Evolutionary conservation across 2,329 filamentous ascomycete genomes (phyloP).

Genomic region (Cladosporium sphaerospermum): DNA sequence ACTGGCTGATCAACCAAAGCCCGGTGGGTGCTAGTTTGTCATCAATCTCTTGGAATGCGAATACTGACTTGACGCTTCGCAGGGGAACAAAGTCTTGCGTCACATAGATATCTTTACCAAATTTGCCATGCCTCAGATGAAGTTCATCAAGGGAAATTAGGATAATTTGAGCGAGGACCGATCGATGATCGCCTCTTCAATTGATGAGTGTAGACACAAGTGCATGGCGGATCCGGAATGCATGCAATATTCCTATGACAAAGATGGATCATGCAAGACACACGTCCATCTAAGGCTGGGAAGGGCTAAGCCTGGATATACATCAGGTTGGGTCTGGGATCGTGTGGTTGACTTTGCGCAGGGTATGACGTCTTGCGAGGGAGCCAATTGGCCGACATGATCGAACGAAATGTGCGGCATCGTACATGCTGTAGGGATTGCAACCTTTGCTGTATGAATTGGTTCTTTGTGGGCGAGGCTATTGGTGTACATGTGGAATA

Average conservation of each 20-base stretch:
- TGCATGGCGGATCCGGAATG: conserved; percentile 18
- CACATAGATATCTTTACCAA: conserved; percentile 18
- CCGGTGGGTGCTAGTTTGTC: background rate
- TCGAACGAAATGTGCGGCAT: too few species aligned
- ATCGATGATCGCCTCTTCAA: conserved; percentile 12
- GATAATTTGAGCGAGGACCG: conserved; percentile 19
- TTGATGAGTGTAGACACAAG: conserved; percentile 18
- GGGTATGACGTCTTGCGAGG: background rate
- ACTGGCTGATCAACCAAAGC: background rate
- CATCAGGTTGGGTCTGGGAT: conserved; percentile 21
- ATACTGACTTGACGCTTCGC: background rate
- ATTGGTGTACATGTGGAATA: too few species aligned
- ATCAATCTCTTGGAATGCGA: background rate
- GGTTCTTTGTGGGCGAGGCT: too few species aligned
- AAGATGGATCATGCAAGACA: conserved; percentile 12
- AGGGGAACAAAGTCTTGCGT: conserved; percentile 20
- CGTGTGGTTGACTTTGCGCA: conserved; percentile 11
- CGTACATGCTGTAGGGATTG: too few species aligned
- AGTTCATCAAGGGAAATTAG: conserved; percentile 10
- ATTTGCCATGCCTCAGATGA: conserved; percentile 13
- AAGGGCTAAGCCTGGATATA: conserved; percentile 14
- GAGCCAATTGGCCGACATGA: background rate
- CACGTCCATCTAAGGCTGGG: conserved; percentile 15
- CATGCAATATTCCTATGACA: conserved; percentile 19
- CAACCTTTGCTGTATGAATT: too few species aligned